Evolutionary conservation across 164 flowering plant species (phyloP), one percentile per base, ranked within the genome.

Genomic region (Piper longum): DNA sequence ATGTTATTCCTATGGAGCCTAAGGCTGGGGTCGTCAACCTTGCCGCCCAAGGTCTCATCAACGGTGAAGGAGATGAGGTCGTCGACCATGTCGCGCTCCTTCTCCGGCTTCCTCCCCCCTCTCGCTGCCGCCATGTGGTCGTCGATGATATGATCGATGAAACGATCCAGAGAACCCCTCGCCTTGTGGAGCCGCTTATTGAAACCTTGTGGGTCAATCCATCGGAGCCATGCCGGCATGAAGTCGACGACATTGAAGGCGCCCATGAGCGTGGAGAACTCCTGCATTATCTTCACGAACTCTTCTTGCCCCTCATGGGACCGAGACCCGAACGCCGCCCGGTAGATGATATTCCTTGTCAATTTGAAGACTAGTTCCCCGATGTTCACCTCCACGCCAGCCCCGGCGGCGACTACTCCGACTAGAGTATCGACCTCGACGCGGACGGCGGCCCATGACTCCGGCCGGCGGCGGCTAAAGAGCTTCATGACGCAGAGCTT

Each of bases 401-500:
- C 11, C 64, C 68, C 67, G 12, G 41, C 9, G 0, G 69, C 73
- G 0, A 80, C 82, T 7, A 54, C 5, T 7, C 52, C 2, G 11
- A 89, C 66, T 7, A 66, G 66, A 0, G 62, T 7, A 43, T 84
- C 85, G 7, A 90, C 95, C 70, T 89, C 95, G 57, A 80, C 93
- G 0, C 95, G 74, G 1, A 87, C 91, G 1, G 92, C 82, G 52
- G 71, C 79, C 91, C 91, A 89, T 0, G 95, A 87, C 80, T 89
- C 93, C 16, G 86, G 85, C 56, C 92, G 73, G 56, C 80, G 87
- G 0, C 88, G 81, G 77, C 89, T 84, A 72, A 87, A 89, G 4
- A 91, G 78, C 72, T 80, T 81, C 84, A 82, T 86, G 64, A 87
- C 95, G 59, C 90, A 91, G 9, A 91, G 64, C 74, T 91, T 91